Conservation (phyloP, 116 monocot species). For the Dioscorea cayenensis region DNA sequence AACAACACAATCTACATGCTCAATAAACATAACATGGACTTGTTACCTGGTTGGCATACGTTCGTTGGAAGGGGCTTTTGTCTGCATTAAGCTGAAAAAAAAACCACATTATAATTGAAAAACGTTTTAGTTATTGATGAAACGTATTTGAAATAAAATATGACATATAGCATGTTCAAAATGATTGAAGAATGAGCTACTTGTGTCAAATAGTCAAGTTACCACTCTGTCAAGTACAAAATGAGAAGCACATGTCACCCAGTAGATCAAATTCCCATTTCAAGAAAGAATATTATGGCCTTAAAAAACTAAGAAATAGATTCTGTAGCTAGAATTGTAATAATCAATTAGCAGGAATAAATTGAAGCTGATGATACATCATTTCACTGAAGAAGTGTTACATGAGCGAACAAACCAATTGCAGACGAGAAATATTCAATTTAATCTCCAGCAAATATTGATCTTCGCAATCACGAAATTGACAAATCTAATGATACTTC, state of each 20-base stretch:
- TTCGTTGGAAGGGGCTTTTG: constrained; percentile 96
- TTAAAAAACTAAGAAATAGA: too few relatives aligned
- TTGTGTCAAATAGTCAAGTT: background rate
- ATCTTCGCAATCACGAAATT: too few relatives aligned
- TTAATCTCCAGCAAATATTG: too few relatives aligned
- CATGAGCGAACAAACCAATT: too few relatives aligned
- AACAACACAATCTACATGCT: background rate
- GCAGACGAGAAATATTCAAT: too few relatives aligned
- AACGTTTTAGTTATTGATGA: background rate
- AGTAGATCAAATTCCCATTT: too few relatives aligned
- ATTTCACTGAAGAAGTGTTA: too few relatives aligned
- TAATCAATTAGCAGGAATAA: too few relatives aligned
- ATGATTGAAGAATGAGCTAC: background rate
- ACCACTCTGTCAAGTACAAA: background rate
- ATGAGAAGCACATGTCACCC: background rate
- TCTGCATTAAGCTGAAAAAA: constrained; percentile 86
- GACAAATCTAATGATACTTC: too few relatives aligned
- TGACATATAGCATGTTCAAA: background rate
- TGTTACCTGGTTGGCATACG: constrained; percentile 91
- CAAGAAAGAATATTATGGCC: too few relatives aligned
- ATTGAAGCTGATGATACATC: too few relatives aligned
- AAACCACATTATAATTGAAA: background rate
- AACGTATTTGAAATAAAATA: background rate
- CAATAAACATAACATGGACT: background rate
- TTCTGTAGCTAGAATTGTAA: too few relatives aligned